phyloP scores from a whole-genome alignment of 148 eudicot genomes.

The Diospyros lotus region DNA sequence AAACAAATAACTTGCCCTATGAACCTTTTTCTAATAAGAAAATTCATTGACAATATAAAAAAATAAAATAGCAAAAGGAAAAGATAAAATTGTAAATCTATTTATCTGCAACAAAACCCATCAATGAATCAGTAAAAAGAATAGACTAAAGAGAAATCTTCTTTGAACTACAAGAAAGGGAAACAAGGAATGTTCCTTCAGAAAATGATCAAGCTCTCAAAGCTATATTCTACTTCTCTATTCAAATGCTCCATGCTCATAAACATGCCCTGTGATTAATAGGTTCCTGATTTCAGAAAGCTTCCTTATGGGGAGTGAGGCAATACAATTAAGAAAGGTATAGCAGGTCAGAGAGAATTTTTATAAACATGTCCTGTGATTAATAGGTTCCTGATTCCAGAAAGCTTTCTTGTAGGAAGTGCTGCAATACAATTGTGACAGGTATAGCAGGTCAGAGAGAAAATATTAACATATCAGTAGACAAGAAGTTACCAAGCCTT shows the following conservation, averaged over 20 bases:
- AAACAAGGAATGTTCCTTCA: too few relatives aligned
- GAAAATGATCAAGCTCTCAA: too few relatives aligned
- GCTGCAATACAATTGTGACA: neutral
- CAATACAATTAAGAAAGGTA: neutral
- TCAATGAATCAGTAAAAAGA: too few relatives aligned
- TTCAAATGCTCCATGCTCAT: too few relatives aligned
- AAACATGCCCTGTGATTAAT: neutral
- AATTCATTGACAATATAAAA: too few relatives aligned
- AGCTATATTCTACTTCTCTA: too few relatives aligned
- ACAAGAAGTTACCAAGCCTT: constrained; percentile 63
- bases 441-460: neutral
- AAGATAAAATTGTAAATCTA: too few relatives aligned
- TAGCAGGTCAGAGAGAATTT: neutral
- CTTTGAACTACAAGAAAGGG: too few relatives aligned
- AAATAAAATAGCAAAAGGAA: too few relatives aligned
- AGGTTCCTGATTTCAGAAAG: neutral
- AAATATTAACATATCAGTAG: neutral
- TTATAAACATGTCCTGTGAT: neutral
- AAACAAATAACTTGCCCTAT: neutral
- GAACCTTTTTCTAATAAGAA: too few relatives aligned
- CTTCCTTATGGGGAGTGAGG: neutral
- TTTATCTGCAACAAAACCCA: too few relatives aligned
- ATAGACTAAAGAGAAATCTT: too few relatives aligned
- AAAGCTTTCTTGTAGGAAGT: neutral
- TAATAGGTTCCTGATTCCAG: neutral